Percentiles rank a stretch among this genome's conserved stretches.
phyloP scores from a whole-genome alignment of 306 rosid genomes.

The Lathyrus aphaca region DNA sequence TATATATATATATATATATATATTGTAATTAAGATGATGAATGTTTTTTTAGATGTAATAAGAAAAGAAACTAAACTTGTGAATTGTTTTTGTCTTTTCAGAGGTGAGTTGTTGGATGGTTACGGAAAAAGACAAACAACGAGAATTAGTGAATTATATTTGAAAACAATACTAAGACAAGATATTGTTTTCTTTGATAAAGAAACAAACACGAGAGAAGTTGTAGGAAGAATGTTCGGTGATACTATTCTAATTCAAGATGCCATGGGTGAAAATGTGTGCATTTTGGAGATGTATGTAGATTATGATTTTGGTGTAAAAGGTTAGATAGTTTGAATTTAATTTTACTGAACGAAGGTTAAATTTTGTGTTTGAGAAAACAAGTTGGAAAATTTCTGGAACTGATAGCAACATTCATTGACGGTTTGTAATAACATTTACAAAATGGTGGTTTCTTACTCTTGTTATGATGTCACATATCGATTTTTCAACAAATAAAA shows the following conservation, averaged over 20 bases:
- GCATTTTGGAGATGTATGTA: background rate
- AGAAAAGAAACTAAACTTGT: conserved; percentile 14
- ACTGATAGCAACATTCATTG: conserved; percentile 67
- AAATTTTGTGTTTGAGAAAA: conserved; percentile 7
- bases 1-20: no score
- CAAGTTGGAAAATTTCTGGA: conserved; percentile 89
- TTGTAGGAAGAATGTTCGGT: conserved; percentile 90
- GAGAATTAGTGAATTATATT: conserved; percentile 75
- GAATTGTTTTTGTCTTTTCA: conserved; percentile 41
- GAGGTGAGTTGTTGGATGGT: conserved; percentile 96
- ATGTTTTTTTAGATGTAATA: background rate
- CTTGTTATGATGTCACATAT: conserved; percentile 80
- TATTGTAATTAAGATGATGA: background rate
- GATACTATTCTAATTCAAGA: conserved; percentile 94
- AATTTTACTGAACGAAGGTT: conserved; percentile 5
- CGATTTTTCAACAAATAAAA: no score
- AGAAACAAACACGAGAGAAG: conserved; percentile 91
- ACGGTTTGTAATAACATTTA: conserved; percentile 76
- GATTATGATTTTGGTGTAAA: background rate
- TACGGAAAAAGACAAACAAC: conserved; percentile 92
- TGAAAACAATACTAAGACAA: conserved; percentile 85
- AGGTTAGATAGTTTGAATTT: background rate
- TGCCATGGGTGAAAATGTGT: conserved; percentile 94
- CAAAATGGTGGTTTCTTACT: conserved; percentile 86
- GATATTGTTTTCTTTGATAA: conserved; percentile 82